Evolutionary conservation across 148 eudicot genomes (phyloP), one percentile per base, ranked within the genome.

Genomic region (Vaccinium myrtillus): DNA sequence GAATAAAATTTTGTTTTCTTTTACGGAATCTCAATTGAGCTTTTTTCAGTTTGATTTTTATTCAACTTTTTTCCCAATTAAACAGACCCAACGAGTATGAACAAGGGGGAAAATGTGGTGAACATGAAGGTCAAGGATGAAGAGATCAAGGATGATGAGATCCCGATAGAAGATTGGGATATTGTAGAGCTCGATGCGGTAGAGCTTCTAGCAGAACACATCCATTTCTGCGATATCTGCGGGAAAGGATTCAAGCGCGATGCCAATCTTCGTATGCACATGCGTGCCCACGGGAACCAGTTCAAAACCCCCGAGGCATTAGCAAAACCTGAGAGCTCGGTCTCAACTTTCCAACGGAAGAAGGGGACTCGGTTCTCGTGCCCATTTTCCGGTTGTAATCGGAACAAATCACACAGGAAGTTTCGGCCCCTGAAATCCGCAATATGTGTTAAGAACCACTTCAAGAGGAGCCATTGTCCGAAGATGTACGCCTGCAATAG

Each of bases 161-260:
- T 23, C 4, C 73, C 51, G 6, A 36, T 18, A 2, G 91, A 87
- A 8, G 92, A 87, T 56, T 36, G 67, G 43, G 93, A 92, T 76
- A 90, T 93, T 16, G 85, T 94, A 0, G 98, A 94, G 86, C 82
- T 93, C 0, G 98, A 93, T 70, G 88, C 93, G 9, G 93, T 92
- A 59, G 96, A 94, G 87, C 83, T 95, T 2, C 77, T 93, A 0
- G 94, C 96, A 5, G 98, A 95, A 82, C 94, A 92, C 82, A 81
- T 90, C 51, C 98, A 95, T 85, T 87, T 92, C 54, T 95, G 98
- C 81, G 91, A 90, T 18, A 67, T 95, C 18, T 95, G 98, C 36
- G 96, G 94, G 4, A 93, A 93, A 50, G 94, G 94, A 8, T 93
- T 93, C 81, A 93, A 90, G 74, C 92, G 95, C 0, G 95, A 93